A percentile compares a stretch with the other conserved stretches of the same genome.
Conservation (phyloP, 1,139 yeast species). For the Kodamaea ohmeri region DNA sequence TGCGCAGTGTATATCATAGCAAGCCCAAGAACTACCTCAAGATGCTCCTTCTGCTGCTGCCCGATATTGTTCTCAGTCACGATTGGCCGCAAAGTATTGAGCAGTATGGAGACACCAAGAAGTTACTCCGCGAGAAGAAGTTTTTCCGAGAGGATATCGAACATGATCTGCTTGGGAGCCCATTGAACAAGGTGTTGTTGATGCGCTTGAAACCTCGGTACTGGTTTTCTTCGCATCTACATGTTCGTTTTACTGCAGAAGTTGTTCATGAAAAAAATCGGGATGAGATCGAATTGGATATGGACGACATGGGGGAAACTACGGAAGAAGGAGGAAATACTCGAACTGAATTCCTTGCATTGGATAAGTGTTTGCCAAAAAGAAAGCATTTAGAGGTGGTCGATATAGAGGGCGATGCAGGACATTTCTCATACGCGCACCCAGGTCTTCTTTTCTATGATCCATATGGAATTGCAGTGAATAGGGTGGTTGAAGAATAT, state of each 20-base stretch:
- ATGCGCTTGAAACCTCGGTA: constrained; percentile 54
- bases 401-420: constrained; percentile 26
- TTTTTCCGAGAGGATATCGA: constrained; percentile 65
- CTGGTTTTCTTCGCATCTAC: constrained; percentile 93
- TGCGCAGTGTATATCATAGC: constrained; percentile 71
- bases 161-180: constrained; percentile 67
- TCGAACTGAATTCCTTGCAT: constrained; percentile 64
- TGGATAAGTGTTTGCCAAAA: constrained; percentile 77
- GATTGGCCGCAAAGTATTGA: constrained; percentile 94
- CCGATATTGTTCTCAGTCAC: constrained; percentile 67
- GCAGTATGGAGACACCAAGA: constrained; percentile 53
- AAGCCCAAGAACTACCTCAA: constrained; percentile 63
- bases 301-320: background rate
- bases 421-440: constrained; percentile 22
- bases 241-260: constrained; percentile 65
- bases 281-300: constrained; percentile 4
- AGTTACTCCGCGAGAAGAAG: constrained; percentile 57
- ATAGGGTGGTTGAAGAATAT: constrained; percentile 40
- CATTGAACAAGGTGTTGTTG: constrained; percentile 60
- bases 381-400: constrained; percentile 51
- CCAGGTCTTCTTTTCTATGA: constrained; percentile 35
- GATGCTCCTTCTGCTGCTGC: constrained; percentile 35
- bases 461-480: constrained; percentile 47
- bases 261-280: constrained; percentile 18
- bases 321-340: background rate